A percentile compares a stretch with the other conserved stretches of the same genome.
Conservation (phyloP, 1,284 basidiomycete genomes). For the Volvariella volvacea region DNA sequence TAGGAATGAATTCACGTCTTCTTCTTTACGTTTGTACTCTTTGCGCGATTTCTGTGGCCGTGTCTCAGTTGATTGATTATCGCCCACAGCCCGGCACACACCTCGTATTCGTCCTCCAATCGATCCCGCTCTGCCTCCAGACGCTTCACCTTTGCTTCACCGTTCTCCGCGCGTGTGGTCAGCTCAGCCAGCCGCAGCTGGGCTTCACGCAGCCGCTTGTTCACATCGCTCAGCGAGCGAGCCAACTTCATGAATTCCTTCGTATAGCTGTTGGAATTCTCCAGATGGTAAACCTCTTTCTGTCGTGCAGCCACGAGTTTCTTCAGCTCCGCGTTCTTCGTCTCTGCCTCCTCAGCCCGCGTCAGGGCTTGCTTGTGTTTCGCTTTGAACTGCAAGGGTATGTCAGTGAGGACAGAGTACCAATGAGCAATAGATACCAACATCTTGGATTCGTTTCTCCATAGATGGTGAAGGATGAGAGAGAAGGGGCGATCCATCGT, state of each 20-base stretch:
- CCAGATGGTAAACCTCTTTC: too few species aligned
- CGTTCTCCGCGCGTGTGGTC: slow-evolving; percentile 2
- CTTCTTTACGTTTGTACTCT: slow-evolving; percentile 15
- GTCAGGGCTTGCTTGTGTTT: slow-evolving; percentile 37
- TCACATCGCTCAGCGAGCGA: neutral
- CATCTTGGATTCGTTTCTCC: too few species aligned
- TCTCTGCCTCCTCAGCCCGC: slow-evolving; percentile 81
- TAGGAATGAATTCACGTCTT: slow-evolving; percentile 14
- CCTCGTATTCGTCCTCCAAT: slow-evolving; percentile 19
- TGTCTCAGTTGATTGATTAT: neutral
- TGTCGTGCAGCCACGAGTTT: too few species aligned
- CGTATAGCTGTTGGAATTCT: too few species aligned
- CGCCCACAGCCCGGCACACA: slow-evolving; percentile 7
- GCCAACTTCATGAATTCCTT: too few species aligned
- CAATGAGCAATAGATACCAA: too few species aligned
- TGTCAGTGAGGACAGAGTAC: too few species aligned
- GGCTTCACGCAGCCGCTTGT: too few species aligned
- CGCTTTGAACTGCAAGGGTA: too few species aligned
- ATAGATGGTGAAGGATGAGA: too few species aligned
- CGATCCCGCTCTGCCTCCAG: slow-evolving; percentile 4
- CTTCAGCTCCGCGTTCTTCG: slow-evolving; percentile 64
- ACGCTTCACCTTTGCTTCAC: slow-evolving; percentile 2
- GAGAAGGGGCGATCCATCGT: too few species aligned
- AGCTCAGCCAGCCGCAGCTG: slow-evolving; percentile 4
- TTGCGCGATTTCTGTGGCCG: slow-evolving; percentile 16